A percentile compares a stretch with the other conserved stretches of the same genome.
Conservation (phyloP, 1,284 basidiomycete genomes). For the Papiliotrema nemorosa region DNA sequence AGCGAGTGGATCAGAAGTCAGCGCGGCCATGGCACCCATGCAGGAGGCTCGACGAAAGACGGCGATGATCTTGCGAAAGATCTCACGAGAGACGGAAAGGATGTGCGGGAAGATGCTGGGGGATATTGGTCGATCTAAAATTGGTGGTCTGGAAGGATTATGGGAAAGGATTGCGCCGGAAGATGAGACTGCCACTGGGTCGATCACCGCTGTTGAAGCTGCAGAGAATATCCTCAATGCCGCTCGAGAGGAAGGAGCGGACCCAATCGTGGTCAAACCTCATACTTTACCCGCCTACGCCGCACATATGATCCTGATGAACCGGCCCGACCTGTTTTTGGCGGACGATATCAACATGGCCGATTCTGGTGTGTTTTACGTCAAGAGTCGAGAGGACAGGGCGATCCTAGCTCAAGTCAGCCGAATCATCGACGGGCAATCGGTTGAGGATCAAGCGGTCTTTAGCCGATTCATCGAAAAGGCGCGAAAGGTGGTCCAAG, state of each 20-base stretch:
- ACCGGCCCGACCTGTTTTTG: conserved; percentile 61
- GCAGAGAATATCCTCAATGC: conserved; percentile 30
- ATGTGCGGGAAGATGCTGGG: conserved; percentile 25
- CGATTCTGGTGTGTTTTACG: conserved; percentile 64
- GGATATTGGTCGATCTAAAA: conserved; percentile 10
- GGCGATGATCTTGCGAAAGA: conserved; percentile 32
- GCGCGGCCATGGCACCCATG: conserved; percentile 19
- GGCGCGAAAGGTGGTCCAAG: conserved; percentile 54
- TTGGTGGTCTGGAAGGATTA: conserved; percentile 32
- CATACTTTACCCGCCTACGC: conserved; percentile 55
- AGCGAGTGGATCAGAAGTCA: conserved; percentile 3
- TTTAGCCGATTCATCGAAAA: conserved; percentile 61
- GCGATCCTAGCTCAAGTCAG: conserved; percentile 58
- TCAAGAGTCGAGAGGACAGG: conserved; percentile 65
- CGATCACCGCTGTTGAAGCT: conserved; percentile 30
- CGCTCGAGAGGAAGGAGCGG: neutral
- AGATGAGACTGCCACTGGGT: conserved; percentile 4
- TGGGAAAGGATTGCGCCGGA: conserved; percentile 28
- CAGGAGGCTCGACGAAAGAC: conserved; percentile 32
- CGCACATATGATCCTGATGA: conserved; percentile 71
- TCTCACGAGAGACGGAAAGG: conserved; percentile 39
- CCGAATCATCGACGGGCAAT: conserved; percentile 53
- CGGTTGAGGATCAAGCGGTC: conserved; percentile 38
- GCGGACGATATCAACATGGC: conserved; percentile 51
- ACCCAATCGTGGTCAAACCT: conserved; percentile 10